Base-by-base conservation (phyloP, 2,329 filamentous ascomycete genomes). In the Elsinoe australis region DNA sequence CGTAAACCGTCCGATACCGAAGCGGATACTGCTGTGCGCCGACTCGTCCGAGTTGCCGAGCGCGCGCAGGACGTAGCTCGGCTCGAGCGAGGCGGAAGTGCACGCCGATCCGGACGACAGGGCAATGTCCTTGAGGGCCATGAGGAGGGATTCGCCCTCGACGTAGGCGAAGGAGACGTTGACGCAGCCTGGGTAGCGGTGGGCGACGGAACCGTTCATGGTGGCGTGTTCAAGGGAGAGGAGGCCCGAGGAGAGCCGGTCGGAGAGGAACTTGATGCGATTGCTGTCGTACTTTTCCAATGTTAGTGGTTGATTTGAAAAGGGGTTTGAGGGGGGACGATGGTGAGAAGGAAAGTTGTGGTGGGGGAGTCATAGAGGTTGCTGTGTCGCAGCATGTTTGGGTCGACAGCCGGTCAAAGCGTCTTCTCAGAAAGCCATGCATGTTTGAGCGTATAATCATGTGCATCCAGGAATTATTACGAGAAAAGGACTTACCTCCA, bases 141-240 rank as follows among this genome's bases (percentile, higher is more conserved):
- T 98, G 54, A 98, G 76, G 1, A 98, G 82, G 2, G 92, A 96
- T 69, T 98, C 92, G 56, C 92, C 92, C 69, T 98, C 92, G 3
- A 98, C 88, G 61, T 98, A 98, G 26, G 92, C 90, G 62, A 98
- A 98, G 0, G 92, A 98, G 8, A 98, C 85, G 66, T 98, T 98
- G 53, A 98, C 90, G 59, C 92, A 98, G 54, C 92, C 92, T 1
- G 92, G 88, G 64, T 98, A 98, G 67, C 94, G 94, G 46, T 79
- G 76, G 3, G 83, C 68, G 1, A 82, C 75, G 58, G 92, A 87
- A 44, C 92, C 92, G 61, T 98, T 98, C 58, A 95, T 82, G 6
- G 76, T 79, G 2, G 92, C 95, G 68, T 98, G 92, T 65, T 96
- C 92, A 71, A 98, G 78, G 4, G 86, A 68, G 15, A 98, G 73